Evolutionary conservation across 257 asterid species (phyloP).

Genomic region (Ligustrum vulgare): DNA sequence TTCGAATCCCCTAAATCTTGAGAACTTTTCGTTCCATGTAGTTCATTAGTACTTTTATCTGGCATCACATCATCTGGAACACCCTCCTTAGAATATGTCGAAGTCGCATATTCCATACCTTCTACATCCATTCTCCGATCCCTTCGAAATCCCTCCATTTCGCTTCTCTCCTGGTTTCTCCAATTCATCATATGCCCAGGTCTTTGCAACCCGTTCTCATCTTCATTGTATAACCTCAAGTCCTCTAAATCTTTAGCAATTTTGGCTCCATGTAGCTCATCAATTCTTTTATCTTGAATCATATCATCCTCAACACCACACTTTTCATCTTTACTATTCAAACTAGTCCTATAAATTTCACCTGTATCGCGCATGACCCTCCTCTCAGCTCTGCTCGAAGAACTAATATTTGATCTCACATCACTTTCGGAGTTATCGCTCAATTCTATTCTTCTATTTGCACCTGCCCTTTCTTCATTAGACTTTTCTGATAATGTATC

Average conservation of each 20-base stretch:
- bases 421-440: constrained; percentile 58
- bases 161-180: constrained; percentile 8
- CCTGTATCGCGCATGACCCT: constrained; percentile 30
- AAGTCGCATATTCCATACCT: too few species aligned
- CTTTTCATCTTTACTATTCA: constrained; percentile 23
- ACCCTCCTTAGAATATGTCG: too few species aligned
- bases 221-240: constrained; percentile 21
- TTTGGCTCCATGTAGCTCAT: constrained; percentile 27
- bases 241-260: constrained; percentile 19
- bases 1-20: constrained; percentile 31
- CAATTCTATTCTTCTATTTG: constrained; percentile 35
- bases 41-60: constrained; percentile 20
- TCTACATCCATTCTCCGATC: too few species aligned
- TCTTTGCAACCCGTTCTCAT: constrained; percentile 26
- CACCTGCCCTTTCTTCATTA: constrained; percentile 50
- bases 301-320: constrained; percentile 31
- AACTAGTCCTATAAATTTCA: constrained; percentile 35
- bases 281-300: constrained; percentile 15
- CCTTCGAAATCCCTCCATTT: too few species aligned
- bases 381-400: constrained; percentile 55
- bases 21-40: constrained; percentile 24
- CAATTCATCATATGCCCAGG: constrained; percentile 21
- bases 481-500: constrained; percentile 57
- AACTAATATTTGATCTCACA: constrained; percentile 49
- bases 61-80: neutral